These are phyloP conservation scores for Phytophthora pluvialis DNA, from an alignment of 352 stramenopile species.

Conservation along the genomic window DNA sequence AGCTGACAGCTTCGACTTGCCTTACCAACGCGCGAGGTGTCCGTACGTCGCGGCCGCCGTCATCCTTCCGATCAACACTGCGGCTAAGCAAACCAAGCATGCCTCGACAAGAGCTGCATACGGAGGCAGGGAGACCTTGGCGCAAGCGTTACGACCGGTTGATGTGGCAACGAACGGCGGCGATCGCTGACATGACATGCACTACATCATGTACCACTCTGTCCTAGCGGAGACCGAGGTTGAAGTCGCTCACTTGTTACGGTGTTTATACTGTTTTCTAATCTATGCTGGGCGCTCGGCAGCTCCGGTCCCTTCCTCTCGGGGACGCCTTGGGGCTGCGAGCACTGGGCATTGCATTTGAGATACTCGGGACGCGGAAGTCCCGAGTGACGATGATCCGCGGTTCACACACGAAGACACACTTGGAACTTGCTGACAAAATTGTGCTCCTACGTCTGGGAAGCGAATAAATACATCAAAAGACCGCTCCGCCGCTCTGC, in stretches of 20 bases:
- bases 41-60: slow-evolving; percentile 19
- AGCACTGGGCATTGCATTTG: slow-evolving; percentile 17
- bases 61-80: slow-evolving; percentile 6
- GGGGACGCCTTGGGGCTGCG: slow-evolving; percentile 7
- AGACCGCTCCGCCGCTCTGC: background rate
- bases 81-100: background rate
- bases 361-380: slow-evolving; percentile 20
- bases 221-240: background rate
- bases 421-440: slow-evolving; percentile 36
- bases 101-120: slow-evolving; percentile 12
- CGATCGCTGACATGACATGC: background rate
- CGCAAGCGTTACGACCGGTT: slow-evolving; percentile 9
- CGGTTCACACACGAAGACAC: slow-evolving; percentile 36
- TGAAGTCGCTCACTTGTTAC: slow-evolving; percentile 23
- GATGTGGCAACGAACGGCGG: slow-evolving; percentile 1
- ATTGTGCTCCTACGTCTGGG: slow-evolving; percentile 33
- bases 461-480: slow-evolving; percentile 45
- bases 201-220: background rate
- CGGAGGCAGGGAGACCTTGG: slow-evolving; percentile 13
- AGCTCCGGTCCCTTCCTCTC: slow-evolving; percentile 19
- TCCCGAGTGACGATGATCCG: slow-evolving; percentile 33
- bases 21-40: slow-evolving; percentile 12
- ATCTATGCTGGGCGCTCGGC: slow-evolving; percentile 19
- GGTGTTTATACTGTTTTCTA: slow-evolving; percentile 22
- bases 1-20: slow-evolving; percentile 28